phyloP scores from a whole-genome alignment of 169 alveolate genomes.

The Eimeria maxima region DNA sequence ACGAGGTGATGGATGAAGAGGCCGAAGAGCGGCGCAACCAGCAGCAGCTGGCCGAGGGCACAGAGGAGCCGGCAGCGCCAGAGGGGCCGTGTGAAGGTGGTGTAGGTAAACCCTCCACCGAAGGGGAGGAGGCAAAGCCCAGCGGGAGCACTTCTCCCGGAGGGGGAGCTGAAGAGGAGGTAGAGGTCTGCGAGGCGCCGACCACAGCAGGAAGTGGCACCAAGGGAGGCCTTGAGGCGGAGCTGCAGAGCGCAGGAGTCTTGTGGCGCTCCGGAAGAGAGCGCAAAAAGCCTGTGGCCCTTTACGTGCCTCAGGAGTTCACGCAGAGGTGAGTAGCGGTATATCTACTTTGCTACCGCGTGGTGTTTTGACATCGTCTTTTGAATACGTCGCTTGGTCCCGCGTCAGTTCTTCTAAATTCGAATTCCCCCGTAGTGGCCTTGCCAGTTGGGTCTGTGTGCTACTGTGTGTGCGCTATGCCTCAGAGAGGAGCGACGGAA shows the following conservation, averaged over 20 bases:
- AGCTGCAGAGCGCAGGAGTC: slow-evolving; percentile 81
- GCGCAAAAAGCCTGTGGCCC: slow-evolving; percentile 81
- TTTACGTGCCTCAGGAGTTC: slow-evolving; percentile 82
- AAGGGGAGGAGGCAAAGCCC: slow-evolving; percentile 22
- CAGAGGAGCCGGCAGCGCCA: slow-evolving; percentile 38
- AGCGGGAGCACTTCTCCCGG: slow-evolving; percentile 53
- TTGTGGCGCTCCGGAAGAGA: slow-evolving; percentile 83
- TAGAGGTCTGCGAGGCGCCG: slow-evolving; percentile 7
- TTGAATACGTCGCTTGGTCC: too few species aligned
- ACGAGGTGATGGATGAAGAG: slow-evolving; percentile 89
- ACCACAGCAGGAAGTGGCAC: background rate
- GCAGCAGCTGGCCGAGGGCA: slow-evolving; percentile 64
- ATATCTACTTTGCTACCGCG: background rate
- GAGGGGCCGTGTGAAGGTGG: slow-evolving; percentile 24
- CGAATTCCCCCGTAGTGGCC: background rate
- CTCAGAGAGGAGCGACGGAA: slow-evolving; percentile 89
- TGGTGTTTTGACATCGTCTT: too few species aligned
- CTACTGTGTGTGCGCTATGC: background rate
- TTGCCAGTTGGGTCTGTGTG: background rate
- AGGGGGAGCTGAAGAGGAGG: slow-evolving; percentile 29
- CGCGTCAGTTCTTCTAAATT: too few species aligned
- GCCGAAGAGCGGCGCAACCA: slow-evolving; percentile 75
- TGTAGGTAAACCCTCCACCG: background rate
- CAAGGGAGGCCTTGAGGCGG: slow-evolving; percentile 81
- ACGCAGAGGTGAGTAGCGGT: slow-evolving; percentile 75